phyloP scores from a whole-genome alignment of 306 rosid genomes.

The Vigna mungo region DNA sequence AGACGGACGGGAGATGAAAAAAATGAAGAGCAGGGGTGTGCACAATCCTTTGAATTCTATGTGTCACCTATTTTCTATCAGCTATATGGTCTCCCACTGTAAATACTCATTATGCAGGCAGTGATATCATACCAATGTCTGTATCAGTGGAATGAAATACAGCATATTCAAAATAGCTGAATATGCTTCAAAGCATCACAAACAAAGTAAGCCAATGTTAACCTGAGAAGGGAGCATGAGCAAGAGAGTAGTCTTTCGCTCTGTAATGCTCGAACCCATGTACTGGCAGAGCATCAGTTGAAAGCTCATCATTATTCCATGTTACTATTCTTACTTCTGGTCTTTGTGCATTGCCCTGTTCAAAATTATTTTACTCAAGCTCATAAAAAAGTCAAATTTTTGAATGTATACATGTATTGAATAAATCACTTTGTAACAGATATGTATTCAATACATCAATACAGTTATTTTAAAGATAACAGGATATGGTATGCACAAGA shows the following conservation, averaged over 20 bases:
- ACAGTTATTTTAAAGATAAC: too few relatives aligned
- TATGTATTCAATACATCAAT: too few relatives aligned
- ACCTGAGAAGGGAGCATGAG: slow-evolving; percentile 99
- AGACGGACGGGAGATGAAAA: slow-evolving; percentile 1
- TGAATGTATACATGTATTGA: not conserved
- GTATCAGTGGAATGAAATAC: slow-evolving; percentile 30
- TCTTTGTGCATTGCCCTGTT: slow-evolving; percentile 95
- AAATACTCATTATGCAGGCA: slow-evolving; percentile 26
- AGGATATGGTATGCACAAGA: too few relatives aligned
- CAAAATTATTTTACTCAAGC: slow-evolving; percentile 47
- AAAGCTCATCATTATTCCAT: slow-evolving; percentile 93
- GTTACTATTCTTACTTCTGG: slow-evolving; percentile 93
- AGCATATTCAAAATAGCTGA: slow-evolving; percentile 16
- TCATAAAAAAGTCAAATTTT: slow-evolving; percentile 43
- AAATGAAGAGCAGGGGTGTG: not conserved
- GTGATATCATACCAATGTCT: not conserved
- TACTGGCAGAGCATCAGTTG: slow-evolving; percentile 96
- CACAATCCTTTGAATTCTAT: not conserved
- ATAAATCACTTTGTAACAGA: too few relatives aligned
- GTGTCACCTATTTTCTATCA: slow-evolving; percentile 12
- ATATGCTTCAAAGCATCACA: slow-evolving; percentile 36
- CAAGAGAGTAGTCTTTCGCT: slow-evolving; percentile 98
- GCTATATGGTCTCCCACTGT: not conserved
- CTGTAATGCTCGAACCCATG: slow-evolving; percentile 97
- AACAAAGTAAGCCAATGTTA: slow-evolving; percentile 50